Evolutionary conservation across 2,329 filamentous ascomycete species (phyloP).

Genomic region (Aspergillus candidus): DNA sequence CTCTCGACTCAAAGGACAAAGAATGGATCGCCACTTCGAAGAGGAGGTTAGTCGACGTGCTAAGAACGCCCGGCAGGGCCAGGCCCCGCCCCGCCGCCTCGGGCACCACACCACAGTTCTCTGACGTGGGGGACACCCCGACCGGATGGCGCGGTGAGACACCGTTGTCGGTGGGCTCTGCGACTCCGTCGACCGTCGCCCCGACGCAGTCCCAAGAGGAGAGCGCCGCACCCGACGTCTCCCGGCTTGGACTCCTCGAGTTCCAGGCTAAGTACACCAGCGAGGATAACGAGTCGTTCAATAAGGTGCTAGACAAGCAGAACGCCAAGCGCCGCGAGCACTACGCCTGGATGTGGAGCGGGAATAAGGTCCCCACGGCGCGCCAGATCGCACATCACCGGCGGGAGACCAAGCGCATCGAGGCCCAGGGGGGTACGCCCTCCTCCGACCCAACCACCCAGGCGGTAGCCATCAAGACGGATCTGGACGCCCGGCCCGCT

Average conservation of each 20-base stretch:
- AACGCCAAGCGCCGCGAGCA: slow-evolving; percentile 79
- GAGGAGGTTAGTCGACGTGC: slow-evolving; percentile 64
- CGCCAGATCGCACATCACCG: slow-evolving; percentile 53
- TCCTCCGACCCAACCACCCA: slow-evolving; percentile 49
- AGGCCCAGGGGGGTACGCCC: slow-evolving; percentile 52
- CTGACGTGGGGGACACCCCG: slow-evolving; percentile 20
- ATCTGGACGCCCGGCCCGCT: slow-evolving; percentile 65
- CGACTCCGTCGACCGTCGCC: slow-evolving; percentile 30
- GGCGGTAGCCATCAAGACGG: slow-evolving; percentile 53
- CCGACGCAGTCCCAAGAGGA: slow-evolving; percentile 33
- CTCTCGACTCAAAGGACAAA: slow-evolving; percentile 75
- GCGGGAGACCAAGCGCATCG: slow-evolving; percentile 63
- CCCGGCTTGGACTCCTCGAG: slow-evolving; percentile 70
- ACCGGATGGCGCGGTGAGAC: slow-evolving; percentile 64
- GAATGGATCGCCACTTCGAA: slow-evolving; percentile 82
- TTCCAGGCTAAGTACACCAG: slow-evolving; percentile 95
- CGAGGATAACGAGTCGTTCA: slow-evolving; percentile 97
- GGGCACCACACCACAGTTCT: slow-evolving; percentile 47
- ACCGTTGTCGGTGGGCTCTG: slow-evolving; percentile 52
- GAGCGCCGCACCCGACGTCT: slow-evolving; percentile 53
- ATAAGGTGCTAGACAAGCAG: slow-evolving; percentile 82
- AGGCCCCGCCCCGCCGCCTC: slow-evolving; percentile 14
- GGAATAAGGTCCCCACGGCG: slow-evolving; percentile 70
- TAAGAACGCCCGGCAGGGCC: slow-evolving; percentile 64
- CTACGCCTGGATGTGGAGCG: slow-evolving; percentile 81